Base-by-base conservation (phyloP, 257 asterid genomes). In the Lantana camara region DNA sequence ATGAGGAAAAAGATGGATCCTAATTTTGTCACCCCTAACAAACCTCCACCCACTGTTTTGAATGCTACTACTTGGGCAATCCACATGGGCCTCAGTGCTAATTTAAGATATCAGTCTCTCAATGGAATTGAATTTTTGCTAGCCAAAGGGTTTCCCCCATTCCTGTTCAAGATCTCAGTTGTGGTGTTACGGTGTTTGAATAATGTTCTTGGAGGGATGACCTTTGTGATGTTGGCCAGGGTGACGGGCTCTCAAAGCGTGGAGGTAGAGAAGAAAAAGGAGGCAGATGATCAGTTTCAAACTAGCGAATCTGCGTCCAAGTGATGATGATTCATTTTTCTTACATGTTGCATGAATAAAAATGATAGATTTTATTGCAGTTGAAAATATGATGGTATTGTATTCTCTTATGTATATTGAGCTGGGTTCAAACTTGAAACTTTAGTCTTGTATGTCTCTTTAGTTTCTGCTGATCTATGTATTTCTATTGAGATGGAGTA, bases 401-500 rank as follows among this genome's bases (percentile, higher is more conserved):
- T 47, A 19, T 16, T 45, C 19, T 16, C n/a, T n/a, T n/a, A n/a
- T n/a, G n/a, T n/a, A 45, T 4, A 45, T 9, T 47, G 17, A 4
- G 48, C 17, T 42, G 58, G 13, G 15, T 15, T 9, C 35, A 30
- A 34, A n/a, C n/a, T n/a, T n/a, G 32, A 2, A 30, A 34, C 32
- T 3, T 4, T 19, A 3, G 9, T 55, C 48, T 27, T 29, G 60
- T 17, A 17, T 11, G 13, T 56, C 29, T 56, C 5, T 56, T 21
- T 35, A 3, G 52, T 16, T 41, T 59, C 4, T 8, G 40, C 45
- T 35, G 38, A 37, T 32, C 32, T 46, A 24, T 61, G 55, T 27
- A 27, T 27, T n/a, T n/a, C n/a, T n/a, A n/a, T 44, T 38, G 66
- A 60, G 41, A 50, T 60, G 55, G n/a, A n/a, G n/a, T n/a, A n/a